phyloP scores from a whole-genome alignment of 1,284 basidiomycete genomes.

The Cutaneotrichosporon arboriforme region DNA sequence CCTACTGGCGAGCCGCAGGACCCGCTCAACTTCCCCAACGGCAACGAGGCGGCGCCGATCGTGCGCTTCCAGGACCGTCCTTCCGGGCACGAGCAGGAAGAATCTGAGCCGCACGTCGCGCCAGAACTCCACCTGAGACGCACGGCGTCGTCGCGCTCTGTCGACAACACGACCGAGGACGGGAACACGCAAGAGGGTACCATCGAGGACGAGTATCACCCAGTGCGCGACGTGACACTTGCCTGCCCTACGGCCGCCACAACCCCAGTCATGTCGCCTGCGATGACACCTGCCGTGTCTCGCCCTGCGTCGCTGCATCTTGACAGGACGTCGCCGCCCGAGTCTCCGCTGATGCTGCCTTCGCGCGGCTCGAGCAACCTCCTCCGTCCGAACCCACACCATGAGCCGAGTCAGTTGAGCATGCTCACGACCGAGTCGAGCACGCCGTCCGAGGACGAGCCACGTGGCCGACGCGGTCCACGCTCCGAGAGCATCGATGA shows the following conservation, averaged over 20 bases:
- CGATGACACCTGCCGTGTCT: background rate
- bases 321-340: background rate
- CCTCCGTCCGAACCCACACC: background rate
- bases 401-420: background rate
- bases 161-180: background rate
- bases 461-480: no score
- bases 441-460: no score
- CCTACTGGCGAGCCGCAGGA: slow-evolving; percentile 2
- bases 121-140: background rate
- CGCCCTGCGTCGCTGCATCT: slow-evolving; percentile 16
- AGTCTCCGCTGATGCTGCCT: background rate
- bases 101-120: background rate
- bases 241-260: slow-evolving; percentile 4
- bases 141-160: slow-evolving; percentile 2
- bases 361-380: background rate
- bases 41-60: background rate
- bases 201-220: slow-evolving; percentile 10
- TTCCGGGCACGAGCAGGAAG: background rate
- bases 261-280: background rate
- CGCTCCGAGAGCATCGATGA: no score
- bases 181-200: background rate
- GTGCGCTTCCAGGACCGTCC: slow-evolving; percentile 1
- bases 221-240: slow-evolving; percentile 4
- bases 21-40: slow-evolving; percentile 4
- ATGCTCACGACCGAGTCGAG: no score